Evolutionary conservation across 257 asterid genomes (phyloP), one percentile per base, ranked within the genome.

Genomic region (Ocimum tenuiflorum): DNA sequence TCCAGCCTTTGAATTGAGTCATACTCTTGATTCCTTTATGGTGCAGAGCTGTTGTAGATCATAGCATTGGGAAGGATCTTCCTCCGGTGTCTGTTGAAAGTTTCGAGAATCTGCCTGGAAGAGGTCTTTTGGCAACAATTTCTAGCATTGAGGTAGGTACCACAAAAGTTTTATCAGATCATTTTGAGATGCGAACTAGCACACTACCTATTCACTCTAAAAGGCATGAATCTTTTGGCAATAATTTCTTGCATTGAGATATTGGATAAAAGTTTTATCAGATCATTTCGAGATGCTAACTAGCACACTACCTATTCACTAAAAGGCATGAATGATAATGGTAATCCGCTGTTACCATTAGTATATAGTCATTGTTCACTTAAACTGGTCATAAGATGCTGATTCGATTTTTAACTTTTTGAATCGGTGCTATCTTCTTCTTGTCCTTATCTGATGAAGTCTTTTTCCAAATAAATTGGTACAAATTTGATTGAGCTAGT

Each of bases 1-100:
- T 14, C 22, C 20, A 24, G 41, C 55, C 42, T 36, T 35, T 35
- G 54, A 64, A 49, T 47, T 70, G 47, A 45, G 62, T 46, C 47
- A 42, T 60, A 55, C 10, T 51, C 68, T 42, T 64, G 58, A 54
- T 70, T 68, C 56, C 41, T 58, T 77, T 57, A 14, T 80, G 76
- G 15, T 77, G 79, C 94, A 90, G 99, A 78, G 99, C 97, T 52
- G 95, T 90, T 52, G 94, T 94, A 57, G 96, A 88, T 75, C 99
- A 90, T 75, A 88, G 99, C 76, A 49, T 80, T 14, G 97, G 96
- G 73, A 81, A 94, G 83, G 95, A 94, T 73, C 96, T 94, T 67
- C 99, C 99, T 46, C 76, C 91, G 43, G 89, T 94, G 72, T 86
- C 83, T 70, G 92, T 94, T 69, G 96, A 94, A 73, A 88, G 77